These are phyloP conservation scores for Aureobasidium mangrovei DNA, from an alignment of 2,329 filamentous ascomycete species.

Conservation along the genomic window DNA sequence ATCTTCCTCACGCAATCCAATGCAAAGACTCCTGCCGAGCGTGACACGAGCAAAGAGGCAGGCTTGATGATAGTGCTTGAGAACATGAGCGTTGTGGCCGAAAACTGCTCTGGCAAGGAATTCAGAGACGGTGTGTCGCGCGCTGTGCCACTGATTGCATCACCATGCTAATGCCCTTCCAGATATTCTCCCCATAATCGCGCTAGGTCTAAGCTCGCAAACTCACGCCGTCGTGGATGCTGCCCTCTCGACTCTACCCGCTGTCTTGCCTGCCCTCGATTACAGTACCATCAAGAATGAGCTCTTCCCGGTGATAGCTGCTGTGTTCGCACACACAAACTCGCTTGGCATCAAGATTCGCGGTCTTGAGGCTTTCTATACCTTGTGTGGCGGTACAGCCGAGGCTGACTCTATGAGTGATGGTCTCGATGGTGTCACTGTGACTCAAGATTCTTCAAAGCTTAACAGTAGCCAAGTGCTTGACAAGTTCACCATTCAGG, in stretches of 20 bases:
- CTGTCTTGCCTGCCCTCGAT: constrained; percentile 79
- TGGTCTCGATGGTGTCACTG: constrained; percentile 63
- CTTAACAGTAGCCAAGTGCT: constrained; percentile 57
- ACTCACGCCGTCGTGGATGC: constrained; percentile 86
- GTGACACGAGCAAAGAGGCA: constrained; percentile 75
- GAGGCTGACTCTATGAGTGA: constrained; percentile 46
- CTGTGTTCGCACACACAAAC: constrained; percentile 85
- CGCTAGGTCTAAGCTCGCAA: constrained; percentile 75
- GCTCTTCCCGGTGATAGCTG: constrained; percentile 82
- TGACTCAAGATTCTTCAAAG: constrained; percentile 44
- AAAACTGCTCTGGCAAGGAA: constrained; percentile 79
- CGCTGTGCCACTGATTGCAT: too few species aligned
- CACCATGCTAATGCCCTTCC: constrained; percentile 10
- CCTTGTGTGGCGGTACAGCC: constrained; percentile 71
- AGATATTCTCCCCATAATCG: constrained; percentile 83
- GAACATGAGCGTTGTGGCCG: constrained; percentile 64
- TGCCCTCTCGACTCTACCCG: constrained; percentile 66
- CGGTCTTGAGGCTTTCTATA: constrained; percentile 80
- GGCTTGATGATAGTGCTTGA: constrained; percentile 87
- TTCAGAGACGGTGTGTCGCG: constrained; percentile 72
- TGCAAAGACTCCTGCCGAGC: constrained; percentile 48
- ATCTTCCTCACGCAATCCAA: constrained; percentile 58
- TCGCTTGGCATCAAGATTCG: constrained; percentile 92
- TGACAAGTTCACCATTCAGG: constrained; percentile 97
- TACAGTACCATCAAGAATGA: constrained; percentile 97